Evolutionary conservation across 2,329 filamentous ascomycete genomes (phyloP), one percentile per base, ranked within the genome.

Genomic region (Colletotrichum sp.): DNA sequence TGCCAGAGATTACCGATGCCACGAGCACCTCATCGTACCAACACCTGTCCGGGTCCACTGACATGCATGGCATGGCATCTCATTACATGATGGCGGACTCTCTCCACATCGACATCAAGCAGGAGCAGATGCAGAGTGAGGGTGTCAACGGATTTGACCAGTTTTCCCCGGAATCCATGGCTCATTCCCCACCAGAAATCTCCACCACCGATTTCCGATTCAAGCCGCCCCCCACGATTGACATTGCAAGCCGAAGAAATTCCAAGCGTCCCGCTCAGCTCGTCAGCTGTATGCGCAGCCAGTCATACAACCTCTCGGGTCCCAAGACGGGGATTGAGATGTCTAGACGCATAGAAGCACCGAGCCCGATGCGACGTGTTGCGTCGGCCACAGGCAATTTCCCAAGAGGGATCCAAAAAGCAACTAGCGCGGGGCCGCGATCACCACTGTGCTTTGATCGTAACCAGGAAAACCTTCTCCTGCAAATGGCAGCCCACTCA

Each of bases 171-270:
- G 76, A 78, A 15, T 83, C 83, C 8, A 80, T 80, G 28, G 75
- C 82, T 18, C 81, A 79, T 7, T 82, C 81, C 2, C 81, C 84
- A 24, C 77, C 75, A 39, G 75, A 68, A 24, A 73, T 76, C 28
- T 77, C 78, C 3, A 76, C 78, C 18, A 78, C 83, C 7, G 83
- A 85, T 63, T 81, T 86, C 57, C 83, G 82, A 32, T 84, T 90
- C 79, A 88, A 86, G 78, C 90, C 89, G 2, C 87, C 89, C 0
- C 87, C 89, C 12, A 86, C 87, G 0, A 85, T 89, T 71, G 90
- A 91, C 78, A 89, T 92, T 76, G 90, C 90, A 18, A 87, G 87
- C 21, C 87, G 90, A 62, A 87, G 90, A 69, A 89, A 88, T 77
- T 86, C 85, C 71, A 88, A 89, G 69, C 86, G 86, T 5, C 87